These are phyloP conservation scores for Trichosanthes truncata DNA, from an alignment of 306 rosid genomes.

Conservation along the genomic window DNA sequence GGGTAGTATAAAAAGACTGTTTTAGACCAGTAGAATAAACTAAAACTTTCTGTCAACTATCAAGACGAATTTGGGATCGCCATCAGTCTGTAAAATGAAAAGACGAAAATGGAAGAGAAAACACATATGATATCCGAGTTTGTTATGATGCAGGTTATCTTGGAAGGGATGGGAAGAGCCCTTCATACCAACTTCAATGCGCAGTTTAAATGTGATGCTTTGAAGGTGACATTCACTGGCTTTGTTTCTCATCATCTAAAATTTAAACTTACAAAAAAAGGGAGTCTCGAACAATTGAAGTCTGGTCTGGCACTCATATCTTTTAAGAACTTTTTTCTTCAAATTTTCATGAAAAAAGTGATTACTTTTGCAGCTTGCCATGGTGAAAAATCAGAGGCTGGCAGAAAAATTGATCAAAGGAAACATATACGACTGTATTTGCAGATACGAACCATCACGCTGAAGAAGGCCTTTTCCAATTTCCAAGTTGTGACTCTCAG, in stretches of 20 bases:
- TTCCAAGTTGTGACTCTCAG: not conserved
- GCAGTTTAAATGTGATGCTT: constrained; percentile 70
- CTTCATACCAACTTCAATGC: constrained; percentile 94
- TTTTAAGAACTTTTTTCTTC: not conserved
- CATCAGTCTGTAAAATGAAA: not conserved
- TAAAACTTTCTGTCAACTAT: not conserved
- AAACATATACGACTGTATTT: constrained; percentile 69
- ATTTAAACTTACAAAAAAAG: not conserved
- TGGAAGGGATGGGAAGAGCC: constrained; percentile 99
- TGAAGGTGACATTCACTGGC: constrained; percentile 46
- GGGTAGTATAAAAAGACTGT: not conserved
- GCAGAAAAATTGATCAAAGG: constrained; percentile 86
- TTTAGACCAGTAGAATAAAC: not conserved
- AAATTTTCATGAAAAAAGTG: not conserved
- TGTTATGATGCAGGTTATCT: constrained; percentile 52
- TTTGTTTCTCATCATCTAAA: constrained; percentile 1
- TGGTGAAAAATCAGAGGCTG: constrained; percentile 97
- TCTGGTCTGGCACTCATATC: not conserved
- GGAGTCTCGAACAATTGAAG: not conserved
- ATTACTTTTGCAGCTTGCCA: constrained; percentile 71
- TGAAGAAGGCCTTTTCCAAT: constrained; percentile 20
- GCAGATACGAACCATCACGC: constrained; percentile 72
- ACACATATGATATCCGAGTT: constrained; percentile 3
- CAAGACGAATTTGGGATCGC: not conserved
- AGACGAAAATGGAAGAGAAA: not conserved